Conservation (phyloP, 2,329 filamentous ascomycete genomes). For the Annulohypoxylon truncatum region DNA sequence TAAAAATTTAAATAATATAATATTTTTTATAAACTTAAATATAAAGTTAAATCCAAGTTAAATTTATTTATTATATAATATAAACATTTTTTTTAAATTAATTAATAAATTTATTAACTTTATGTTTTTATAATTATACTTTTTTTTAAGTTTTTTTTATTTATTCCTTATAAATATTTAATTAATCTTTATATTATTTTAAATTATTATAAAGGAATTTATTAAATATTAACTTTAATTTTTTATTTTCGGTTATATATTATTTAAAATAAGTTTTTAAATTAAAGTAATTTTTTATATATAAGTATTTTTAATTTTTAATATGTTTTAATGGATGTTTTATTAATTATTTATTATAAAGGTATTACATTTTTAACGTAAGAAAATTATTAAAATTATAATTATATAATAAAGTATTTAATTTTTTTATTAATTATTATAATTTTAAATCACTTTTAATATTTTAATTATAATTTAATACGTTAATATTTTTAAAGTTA, state of each 20-base stretch:
- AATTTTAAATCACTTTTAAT: not conserved
- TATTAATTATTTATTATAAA: not conserved
- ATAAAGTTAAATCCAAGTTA: too few species aligned
- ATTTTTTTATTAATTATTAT: not conserved
- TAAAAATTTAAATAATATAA: too few species aligned
- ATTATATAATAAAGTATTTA: not conserved
- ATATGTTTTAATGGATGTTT: not conserved
- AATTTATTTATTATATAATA: not conserved
- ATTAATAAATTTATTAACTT: not conserved
- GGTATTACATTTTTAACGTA: not conserved
- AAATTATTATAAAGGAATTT: not conserved
- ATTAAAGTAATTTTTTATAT: not conserved
- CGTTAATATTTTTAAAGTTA: not conserved
- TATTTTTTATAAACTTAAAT: too few species aligned
- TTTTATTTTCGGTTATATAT: not conserved
- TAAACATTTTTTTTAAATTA: not conserved
- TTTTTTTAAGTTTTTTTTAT: not conserved
- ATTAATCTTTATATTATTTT: not conserved
- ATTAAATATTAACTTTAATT: not conserved
- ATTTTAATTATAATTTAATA: not conserved
- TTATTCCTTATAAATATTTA: not conserved
- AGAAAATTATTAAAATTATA: slow-evolving; percentile 4
- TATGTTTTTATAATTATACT: not conserved
- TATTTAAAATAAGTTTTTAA: not conserved
- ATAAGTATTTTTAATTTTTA: not conserved